These are phyloP conservation scores for Myriosclerotinia scirpicola DNA, from an alignment of 2,329 filamentous ascomycete species.

Conservation along the genomic window DNA sequence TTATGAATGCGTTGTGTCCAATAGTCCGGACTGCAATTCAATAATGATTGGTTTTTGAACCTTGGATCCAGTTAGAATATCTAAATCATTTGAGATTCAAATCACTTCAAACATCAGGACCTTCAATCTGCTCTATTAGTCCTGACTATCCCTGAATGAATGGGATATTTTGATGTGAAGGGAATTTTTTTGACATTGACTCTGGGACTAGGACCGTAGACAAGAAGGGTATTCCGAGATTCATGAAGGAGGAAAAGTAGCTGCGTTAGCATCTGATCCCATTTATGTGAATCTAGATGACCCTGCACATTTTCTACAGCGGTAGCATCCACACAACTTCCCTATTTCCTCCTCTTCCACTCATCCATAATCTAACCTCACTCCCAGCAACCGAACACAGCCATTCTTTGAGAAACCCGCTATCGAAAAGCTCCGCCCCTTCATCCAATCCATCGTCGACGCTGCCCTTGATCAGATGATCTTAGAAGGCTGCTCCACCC, in stretches of 20 bases:
- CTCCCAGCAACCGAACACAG: constrained; percentile 41
- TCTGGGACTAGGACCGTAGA: constrained; percentile 40
- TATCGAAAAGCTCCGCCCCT: constrained; percentile 45
- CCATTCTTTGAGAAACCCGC: constrained; percentile 45
- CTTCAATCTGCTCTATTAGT: too few species aligned
- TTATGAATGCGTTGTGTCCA: too few species aligned
- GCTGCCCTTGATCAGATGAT: constrained; percentile 46
- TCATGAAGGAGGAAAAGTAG: constrained; percentile 48
- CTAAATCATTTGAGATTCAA: too few species aligned
- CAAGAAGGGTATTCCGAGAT: constrained; percentile 51
- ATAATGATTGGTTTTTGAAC: too few species aligned
- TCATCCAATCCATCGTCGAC: constrained; percentile 49
- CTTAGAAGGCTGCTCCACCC: constrained; percentile 41
- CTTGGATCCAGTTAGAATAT: too few species aligned
- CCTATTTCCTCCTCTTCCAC: not conserved
- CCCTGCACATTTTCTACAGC: constrained; percentile 49
- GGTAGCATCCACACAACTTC: constrained; percentile 34
- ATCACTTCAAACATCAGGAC: too few species aligned
- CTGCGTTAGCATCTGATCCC: constrained; percentile 48
- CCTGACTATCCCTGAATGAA: too few species aligned
- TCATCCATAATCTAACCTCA: not conserved
- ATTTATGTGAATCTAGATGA: constrained; percentile 54
- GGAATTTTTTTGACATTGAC: too few species aligned
- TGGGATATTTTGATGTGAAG: too few species aligned
- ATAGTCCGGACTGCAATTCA: too few species aligned